Evolutionary conservation across 345 rosid species (phyloP).

Genomic region (Salix dunnii): DNA sequence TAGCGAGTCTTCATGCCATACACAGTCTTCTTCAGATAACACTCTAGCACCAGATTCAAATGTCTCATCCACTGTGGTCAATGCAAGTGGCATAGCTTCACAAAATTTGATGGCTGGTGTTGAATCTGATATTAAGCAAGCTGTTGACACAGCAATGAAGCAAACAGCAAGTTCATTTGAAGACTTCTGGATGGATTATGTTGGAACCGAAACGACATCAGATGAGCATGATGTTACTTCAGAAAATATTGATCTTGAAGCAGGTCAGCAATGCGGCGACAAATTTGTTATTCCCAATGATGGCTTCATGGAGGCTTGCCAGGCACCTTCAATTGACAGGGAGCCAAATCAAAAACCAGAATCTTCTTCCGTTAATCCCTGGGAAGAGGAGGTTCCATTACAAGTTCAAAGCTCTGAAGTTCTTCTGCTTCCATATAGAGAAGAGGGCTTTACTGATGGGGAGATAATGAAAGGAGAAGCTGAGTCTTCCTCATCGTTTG

Average conservation of each 20-base stretch:
- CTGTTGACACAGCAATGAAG: constrained; percentile 28
- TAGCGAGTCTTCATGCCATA: constrained; percentile 21
- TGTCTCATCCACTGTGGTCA: constrained; percentile 20
- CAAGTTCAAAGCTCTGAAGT: constrained; percentile 62
- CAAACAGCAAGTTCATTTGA: constrained; percentile 22
- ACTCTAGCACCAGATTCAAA: constrained; percentile 23
- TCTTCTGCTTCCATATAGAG: constrained; percentile 72
- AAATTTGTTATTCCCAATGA: constrained; percentile 23
- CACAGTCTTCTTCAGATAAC: constrained; percentile 27
- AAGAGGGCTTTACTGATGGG: constrained; percentile 35
- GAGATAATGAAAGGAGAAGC: constrained; percentile 39
- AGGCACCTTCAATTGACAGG: constrained; percentile 21
- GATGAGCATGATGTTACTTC: constrained; percentile 38
- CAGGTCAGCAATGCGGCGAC: constrained; percentile 21
- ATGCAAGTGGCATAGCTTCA: constrained; percentile 28
- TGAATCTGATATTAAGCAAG: constrained; percentile 33
- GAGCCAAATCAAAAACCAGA: constrained; percentile 37
- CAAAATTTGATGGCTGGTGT: constrained; percentile 23
- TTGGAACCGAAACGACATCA: constrained; percentile 33
- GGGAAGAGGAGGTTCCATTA: constrained; percentile 67
- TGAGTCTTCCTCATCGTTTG: constrained; percentile 51
- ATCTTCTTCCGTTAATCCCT: constrained; percentile 51
- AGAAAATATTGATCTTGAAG: constrained; percentile 31
- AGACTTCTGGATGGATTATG: constrained; percentile 49
- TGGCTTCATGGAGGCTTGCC: constrained; percentile 30